Evolutionary conservation across 352 stramenopile species (phyloP).

Genomic region (Phytophthora melonis): DNA sequence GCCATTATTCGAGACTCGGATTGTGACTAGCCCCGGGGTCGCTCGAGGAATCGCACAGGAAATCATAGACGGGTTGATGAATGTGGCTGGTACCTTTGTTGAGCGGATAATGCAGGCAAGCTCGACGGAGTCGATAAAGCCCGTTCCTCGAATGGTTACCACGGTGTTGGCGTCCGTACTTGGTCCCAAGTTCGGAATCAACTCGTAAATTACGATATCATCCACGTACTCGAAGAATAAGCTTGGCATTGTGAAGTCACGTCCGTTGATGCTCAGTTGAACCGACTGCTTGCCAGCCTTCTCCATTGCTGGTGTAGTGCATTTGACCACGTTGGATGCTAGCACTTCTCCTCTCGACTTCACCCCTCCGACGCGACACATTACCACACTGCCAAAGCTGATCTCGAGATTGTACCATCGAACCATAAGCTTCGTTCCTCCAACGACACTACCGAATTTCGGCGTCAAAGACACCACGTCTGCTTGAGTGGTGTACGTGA

Average conservation of each 20-base stretch:
- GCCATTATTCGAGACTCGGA: slow-evolving; percentile 88
- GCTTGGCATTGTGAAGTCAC: slow-evolving; percentile 58
- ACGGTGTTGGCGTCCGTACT: slow-evolving; percentile 65
- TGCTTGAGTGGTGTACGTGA: slow-evolving; percentile 70
- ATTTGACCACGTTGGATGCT: slow-evolving; percentile 51
- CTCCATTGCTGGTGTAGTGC: slow-evolving; percentile 47
- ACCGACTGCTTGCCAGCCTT: slow-evolving; percentile 41
- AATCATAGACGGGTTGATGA: slow-evolving; percentile 57
- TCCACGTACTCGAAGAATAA: slow-evolving; percentile 57
- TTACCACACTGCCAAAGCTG: slow-evolving; percentile 32
- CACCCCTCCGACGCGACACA: slow-evolving; percentile 57
- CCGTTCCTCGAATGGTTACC: slow-evolving; percentile 65
- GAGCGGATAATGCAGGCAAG: slow-evolving; percentile 69
- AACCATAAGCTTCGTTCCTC: slow-evolving; percentile 66
- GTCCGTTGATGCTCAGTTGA: slow-evolving; percentile 68
- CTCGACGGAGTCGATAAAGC: slow-evolving; percentile 66
- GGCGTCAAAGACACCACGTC: slow-evolving; percentile 71
- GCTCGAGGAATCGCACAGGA: slow-evolving; percentile 70
- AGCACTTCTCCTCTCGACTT: slow-evolving; percentile 43
- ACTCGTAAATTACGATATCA: slow-evolving; percentile 51
- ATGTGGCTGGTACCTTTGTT: slow-evolving; percentile 48
- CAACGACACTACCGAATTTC: slow-evolving; percentile 50
- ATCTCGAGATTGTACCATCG: slow-evolving; percentile 73
- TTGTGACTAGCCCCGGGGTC: slow-evolving; percentile 59
- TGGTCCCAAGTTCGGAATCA: slow-evolving; percentile 68